phyloP scores from a whole-genome alignment of 257 asterid genomes.

The Buddleja alternifolia region DNA sequence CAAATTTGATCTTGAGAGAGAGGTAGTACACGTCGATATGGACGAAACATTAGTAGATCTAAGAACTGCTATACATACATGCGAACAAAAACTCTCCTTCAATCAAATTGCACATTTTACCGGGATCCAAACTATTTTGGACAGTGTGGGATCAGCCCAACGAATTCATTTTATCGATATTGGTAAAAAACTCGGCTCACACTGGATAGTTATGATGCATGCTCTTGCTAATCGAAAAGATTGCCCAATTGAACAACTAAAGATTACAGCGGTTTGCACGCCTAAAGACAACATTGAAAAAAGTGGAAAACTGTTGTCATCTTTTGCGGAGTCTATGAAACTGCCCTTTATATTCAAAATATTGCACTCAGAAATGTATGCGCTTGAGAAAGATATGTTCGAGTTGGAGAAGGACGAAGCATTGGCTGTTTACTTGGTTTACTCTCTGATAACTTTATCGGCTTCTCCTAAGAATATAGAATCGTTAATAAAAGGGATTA shows the following conservation, averaged over 20 bases:
- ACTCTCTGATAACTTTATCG: conserved; percentile 27
- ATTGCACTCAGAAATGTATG: conserved; percentile 31
- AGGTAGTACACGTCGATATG: conserved; percentile 10
- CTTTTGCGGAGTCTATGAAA: conserved; percentile 39
- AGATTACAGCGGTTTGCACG: conserved; percentile 48
- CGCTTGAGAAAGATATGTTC: conserved; percentile 38
- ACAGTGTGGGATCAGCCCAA: conserved; percentile 37
- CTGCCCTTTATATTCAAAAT: conserved; percentile 30
- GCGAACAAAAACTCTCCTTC: conserved; percentile 37
- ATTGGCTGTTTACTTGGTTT: conserved; percentile 37
- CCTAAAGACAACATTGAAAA: conserved; percentile 31
- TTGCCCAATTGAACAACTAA: conserved; percentile 39
- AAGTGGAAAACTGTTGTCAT: conserved; percentile 35
- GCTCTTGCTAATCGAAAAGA: conserved; percentile 33
- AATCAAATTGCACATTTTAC: conserved; percentile 36
- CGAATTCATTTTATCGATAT: conserved; percentile 47
- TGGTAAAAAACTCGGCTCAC: conserved; percentile 38
- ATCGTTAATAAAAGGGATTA: conserved; percentile 28
- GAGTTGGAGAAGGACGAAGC: conserved; percentile 36
- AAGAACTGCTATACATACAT: conserved; percentile 2
- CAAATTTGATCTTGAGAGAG: conserved; percentile 12
- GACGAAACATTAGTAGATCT: conserved; percentile 23
- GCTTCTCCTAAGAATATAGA: conserved; percentile 33
- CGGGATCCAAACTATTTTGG: conserved; percentile 47
- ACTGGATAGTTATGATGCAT: conserved; percentile 48